Base-by-base conservation (phyloP, 768 basidiomycete species). In the Trametes gibbosa region DNA sequence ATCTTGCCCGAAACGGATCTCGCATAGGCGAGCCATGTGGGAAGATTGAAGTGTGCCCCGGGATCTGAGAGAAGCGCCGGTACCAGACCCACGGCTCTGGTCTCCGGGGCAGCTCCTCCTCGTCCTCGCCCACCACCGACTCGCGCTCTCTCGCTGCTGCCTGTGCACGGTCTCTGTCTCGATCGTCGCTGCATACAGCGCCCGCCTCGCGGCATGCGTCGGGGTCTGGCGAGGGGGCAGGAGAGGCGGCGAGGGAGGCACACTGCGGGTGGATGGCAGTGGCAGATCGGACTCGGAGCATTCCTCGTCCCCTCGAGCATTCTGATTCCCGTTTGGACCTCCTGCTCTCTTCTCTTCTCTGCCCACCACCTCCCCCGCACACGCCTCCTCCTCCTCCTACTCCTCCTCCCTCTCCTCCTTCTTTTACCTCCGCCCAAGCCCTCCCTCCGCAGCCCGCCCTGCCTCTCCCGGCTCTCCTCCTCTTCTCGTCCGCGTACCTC, bases 1-100 rank as follows among this genome's bases (percentile, higher is more conserved):
- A 56, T 62, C 56, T 46, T 57, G 56, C 61, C 52, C 19, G 42
- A 61, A 17, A 8, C 5, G 42, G 56, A 62, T 62, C 61, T 62
- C 51, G 61, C 39, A 21, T 53, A 40, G 7, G 13, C 12, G 9
- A 42, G 32, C 24, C 16, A 4, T 46, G 62, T 65, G 65, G 53
- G 62, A 63, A 66, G 65, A 66, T 66, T 41, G 42, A 16, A 1
- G 24, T 41, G 21, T 13, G 45, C 37, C 41, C 21, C 25, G 47
- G 61, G 61, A 65, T 65, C 64, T 65, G 5, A 9, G 1, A 5
- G 3, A 41, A 47, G 53, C 46, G 53, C 42, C 40, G 35, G 53
- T 25, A n/a, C 65, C 46, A 43, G 40, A 14, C 2, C 65, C 62
- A 37, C 17, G 45, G 56, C 2, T 1, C 8, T 19, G 59, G 56